A percentile compares a stretch with the other conserved stretches of the same genome.
phyloP scores from a whole-genome alignment of 257 asterid species.

The Solanum virginianum region DNA sequence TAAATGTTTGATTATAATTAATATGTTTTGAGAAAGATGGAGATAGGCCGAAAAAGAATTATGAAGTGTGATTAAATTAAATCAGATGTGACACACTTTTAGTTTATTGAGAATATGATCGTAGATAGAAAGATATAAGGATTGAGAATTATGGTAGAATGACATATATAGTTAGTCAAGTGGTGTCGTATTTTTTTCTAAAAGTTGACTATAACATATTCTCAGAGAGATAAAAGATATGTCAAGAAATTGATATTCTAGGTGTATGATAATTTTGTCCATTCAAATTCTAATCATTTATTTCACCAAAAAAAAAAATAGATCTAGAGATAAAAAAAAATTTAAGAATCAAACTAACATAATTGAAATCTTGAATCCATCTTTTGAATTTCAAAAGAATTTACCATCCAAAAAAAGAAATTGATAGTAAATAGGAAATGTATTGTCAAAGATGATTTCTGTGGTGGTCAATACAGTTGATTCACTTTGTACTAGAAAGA shows the following conservation, averaged over 20 bases:
- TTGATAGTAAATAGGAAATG: not conserved
- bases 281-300: too few relatives aligned
- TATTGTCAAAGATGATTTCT: not conserved
- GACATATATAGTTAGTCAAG: not conserved
- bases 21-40: too few relatives aligned
- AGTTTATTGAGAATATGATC: not conserved
- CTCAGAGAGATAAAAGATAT: too few relatives aligned
- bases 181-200: not conserved
- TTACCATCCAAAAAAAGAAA: not conserved
- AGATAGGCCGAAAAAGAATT: not conserved
- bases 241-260: too few relatives aligned
- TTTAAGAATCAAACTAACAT: too few relatives aligned
- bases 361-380: too few relatives aligned
- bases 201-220: too few relatives aligned
- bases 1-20: too few relatives aligned
- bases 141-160: not conserved
- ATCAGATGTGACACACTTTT: not conserved
- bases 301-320: too few relatives aligned
- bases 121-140: not conserved
- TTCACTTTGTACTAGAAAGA: not conserved
- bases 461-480: not conserved
- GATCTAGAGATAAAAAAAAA: too few relatives aligned
- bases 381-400: too few relatives aligned
- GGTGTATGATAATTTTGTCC: too few relatives aligned
- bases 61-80: not conserved